Percentiles rank a stretch among this genome's conserved stretches.
These are phyloP conservation scores for Exophiala sp. DNA, from an alignment of 2,329 filamentous ascomycete species.

Conservation along the genomic window DNA sequence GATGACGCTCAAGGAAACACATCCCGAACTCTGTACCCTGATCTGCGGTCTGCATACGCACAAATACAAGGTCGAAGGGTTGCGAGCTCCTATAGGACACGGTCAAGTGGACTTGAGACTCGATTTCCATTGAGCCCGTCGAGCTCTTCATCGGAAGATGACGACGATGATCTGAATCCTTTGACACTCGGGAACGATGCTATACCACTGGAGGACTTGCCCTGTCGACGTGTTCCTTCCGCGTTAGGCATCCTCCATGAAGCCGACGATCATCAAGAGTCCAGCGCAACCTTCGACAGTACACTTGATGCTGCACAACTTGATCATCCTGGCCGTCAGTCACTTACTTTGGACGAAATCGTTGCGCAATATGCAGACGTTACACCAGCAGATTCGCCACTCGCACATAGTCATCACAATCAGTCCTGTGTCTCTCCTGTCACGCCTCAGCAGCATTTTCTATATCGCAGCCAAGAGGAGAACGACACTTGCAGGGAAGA, in stretches of 20 bases:
- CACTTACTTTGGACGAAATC: slow-evolving; percentile 19
- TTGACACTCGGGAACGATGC: slow-evolving; percentile 1
- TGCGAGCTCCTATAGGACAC: slow-evolving; percentile 2
- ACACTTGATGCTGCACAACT: slow-evolving; percentile 1
- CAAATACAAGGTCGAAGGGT: slow-evolving; percentile 14
- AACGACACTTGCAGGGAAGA: too few species aligned
- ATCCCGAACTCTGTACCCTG: slow-evolving; percentile 16
- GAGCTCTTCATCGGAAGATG: slow-evolving; percentile 16
- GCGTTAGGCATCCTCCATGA: slow-evolving; percentile 16
- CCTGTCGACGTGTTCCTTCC: slow-evolving; percentile 11
- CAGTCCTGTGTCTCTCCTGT: neutral
- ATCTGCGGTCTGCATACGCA: slow-evolving; percentile 18
- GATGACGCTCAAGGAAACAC: slow-evolving; percentile 1
- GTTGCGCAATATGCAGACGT: slow-evolving; percentile 19
- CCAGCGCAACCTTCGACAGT: slow-evolving; percentile 20
- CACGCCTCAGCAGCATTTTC: neutral
- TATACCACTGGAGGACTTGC: slow-evolving; percentile 9
- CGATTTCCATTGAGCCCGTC: slow-evolving; percentile 17
- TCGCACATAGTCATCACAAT: neutral
- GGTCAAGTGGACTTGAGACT: slow-evolving; percentile 1
- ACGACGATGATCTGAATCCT: neutral
- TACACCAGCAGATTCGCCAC: neutral
- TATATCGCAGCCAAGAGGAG: neutral
- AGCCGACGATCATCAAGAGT: slow-evolving; percentile 18
- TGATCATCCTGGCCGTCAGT: neutral